These are phyloP conservation scores for Tetrapisispora phaffii DNA, from an alignment of 805 yeast genomes.

Conservation along the genomic window DNA sequence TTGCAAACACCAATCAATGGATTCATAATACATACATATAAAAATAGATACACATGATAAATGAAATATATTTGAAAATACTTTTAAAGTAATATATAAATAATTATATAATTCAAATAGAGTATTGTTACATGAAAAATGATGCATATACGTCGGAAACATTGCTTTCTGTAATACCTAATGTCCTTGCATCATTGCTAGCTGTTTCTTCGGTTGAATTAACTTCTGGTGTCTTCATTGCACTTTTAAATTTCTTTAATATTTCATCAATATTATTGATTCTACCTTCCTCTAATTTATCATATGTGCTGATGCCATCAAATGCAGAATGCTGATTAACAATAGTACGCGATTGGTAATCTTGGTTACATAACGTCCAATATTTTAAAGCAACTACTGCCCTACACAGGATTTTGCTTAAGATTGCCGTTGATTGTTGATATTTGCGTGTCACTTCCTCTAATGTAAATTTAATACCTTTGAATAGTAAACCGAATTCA, in stretches of 20 bases:
- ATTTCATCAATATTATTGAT: slow-evolving; percentile 11
- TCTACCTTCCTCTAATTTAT: slow-evolving; percentile 9
- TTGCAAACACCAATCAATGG: too few relatives aligned
- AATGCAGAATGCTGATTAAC: slow-evolving; percentile 1
- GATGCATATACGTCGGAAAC: slow-evolving; percentile 14
- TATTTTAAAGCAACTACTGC: not conserved
- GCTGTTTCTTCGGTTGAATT: not conserved
- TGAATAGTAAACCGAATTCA: not conserved
- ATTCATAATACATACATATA: too few relatives aligned
- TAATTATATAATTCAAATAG: not conserved
- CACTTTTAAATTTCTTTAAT: slow-evolving; percentile 9
- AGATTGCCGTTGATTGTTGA: not conserved
- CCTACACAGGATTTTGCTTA: not conserved
- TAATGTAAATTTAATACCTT: not conserved
- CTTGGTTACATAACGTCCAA: slow-evolving; percentile 5
- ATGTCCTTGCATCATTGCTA: slow-evolving; percentile 9
- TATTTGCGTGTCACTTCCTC: not conserved
- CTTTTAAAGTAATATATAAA: not conserved
- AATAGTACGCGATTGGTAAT: not conserved
- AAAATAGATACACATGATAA: not conserved
- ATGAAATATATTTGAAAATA: not conserved
- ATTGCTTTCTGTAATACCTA: slow-evolving; percentile 18
- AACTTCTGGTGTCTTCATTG: not conserved
- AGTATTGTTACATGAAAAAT: slow-evolving; percentile 5
- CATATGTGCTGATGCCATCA: slow-evolving; percentile 12